Percentiles rank a stretch among this genome's conserved stretches.
These are phyloP conservation scores for Wickerhamomyces silvicola DNA, from an alignment of 805 yeast genomes.

Conservation along the genomic window DNA sequence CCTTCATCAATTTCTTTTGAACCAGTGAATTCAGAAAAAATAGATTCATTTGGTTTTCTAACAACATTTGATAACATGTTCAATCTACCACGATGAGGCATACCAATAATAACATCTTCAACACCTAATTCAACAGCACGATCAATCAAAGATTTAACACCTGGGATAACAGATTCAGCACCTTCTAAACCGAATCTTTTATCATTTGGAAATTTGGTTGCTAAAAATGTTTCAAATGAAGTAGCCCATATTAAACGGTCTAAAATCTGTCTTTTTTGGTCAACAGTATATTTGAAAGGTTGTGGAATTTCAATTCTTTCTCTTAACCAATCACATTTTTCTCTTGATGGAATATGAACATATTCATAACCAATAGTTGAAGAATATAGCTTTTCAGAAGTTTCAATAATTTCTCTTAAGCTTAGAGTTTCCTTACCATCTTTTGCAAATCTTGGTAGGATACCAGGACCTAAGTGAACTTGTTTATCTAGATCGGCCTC, in stretches of 20 bases:
- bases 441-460: constrained; percentile 82
- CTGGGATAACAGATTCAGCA: constrained; percentile 94
- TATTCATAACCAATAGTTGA: constrained; percentile 88
- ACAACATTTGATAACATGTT: constrained; percentile 97
- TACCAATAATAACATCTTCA: constrained; percentile 95
- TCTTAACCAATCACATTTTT: constrained; percentile 97
- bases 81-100: constrained; percentile 99
- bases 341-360: constrained; percentile 93
- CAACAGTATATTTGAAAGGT: constrained; percentile 76
- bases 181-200: constrained; percentile 99
- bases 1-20: constrained; percentile 89
- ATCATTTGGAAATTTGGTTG: constrained; percentile 96
- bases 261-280: constrained; percentile 91
- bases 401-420: constrained; percentile 67
- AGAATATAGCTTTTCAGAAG: constrained; percentile 84
- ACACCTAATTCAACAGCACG: constrained; percentile 88
- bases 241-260: constrained; percentile 97
- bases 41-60: constrained; percentile 97
- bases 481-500: constrained; percentile 77
- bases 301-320: constrained; percentile 89
- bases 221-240: constrained; percentile 84
- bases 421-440: constrained; percentile 55
- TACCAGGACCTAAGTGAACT: constrained; percentile 95
- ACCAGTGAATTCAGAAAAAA: constrained; percentile 93
- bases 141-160: constrained; percentile 93